phyloP scores from a whole-genome alignment of 768 basidiomycete genomes.

The Boletus pseudo-olivaceus region DNA sequence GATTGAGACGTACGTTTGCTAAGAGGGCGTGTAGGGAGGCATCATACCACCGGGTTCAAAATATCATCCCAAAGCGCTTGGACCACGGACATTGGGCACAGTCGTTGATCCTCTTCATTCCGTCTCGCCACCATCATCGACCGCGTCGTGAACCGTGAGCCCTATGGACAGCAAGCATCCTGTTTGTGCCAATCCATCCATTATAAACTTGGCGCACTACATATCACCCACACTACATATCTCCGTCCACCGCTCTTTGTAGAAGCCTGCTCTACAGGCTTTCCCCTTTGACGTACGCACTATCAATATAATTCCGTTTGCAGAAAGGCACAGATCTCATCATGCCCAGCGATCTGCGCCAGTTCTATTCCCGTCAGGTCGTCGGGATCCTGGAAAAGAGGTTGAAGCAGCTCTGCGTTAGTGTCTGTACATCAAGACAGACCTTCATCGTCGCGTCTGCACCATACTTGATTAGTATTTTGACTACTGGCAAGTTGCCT shows the following conservation, averaged over 20 bases:
- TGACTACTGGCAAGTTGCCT: slow-evolving; percentile 57
- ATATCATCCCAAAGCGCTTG: slow-evolving; percentile 43
- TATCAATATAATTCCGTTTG: slow-evolving; percentile 13
- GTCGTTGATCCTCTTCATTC: not conserved
- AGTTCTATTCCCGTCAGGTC: slow-evolving; percentile 58
- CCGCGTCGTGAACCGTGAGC: slow-evolving; percentile 6
- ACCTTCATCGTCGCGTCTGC: slow-evolving; percentile 69
- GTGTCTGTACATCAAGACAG: slow-evolving; percentile 1
- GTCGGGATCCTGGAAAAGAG: slow-evolving; percentile 56
- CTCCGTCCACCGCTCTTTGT: slow-evolving; percentile 2
- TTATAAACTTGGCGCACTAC: not conserved
- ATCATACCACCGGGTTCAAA: slow-evolving; percentile 56
- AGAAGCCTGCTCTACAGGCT: slow-evolving; percentile 2
- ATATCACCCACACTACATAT: not conserved
- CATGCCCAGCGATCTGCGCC: slow-evolving; percentile 55
- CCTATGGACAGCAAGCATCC: not conserved
- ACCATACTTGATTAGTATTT: slow-evolving; percentile 57
- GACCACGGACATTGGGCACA: slow-evolving; percentile 5
- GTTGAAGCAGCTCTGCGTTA: slow-evolving; percentile 1
- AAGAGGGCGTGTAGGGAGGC: slow-evolving; percentile 45
- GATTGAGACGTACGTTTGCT: slow-evolving; percentile 1
- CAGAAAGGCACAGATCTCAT: slow-evolving; percentile 43
- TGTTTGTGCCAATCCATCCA: not conserved
- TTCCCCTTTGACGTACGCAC: slow-evolving; percentile 5
- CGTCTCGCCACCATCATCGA: not conserved